Evolutionary conservation across 2,329 filamentous ascomycete species (phyloP), one percentile per base, ranked within the genome.

Genomic region (Didymellaceae sp.): DNA sequence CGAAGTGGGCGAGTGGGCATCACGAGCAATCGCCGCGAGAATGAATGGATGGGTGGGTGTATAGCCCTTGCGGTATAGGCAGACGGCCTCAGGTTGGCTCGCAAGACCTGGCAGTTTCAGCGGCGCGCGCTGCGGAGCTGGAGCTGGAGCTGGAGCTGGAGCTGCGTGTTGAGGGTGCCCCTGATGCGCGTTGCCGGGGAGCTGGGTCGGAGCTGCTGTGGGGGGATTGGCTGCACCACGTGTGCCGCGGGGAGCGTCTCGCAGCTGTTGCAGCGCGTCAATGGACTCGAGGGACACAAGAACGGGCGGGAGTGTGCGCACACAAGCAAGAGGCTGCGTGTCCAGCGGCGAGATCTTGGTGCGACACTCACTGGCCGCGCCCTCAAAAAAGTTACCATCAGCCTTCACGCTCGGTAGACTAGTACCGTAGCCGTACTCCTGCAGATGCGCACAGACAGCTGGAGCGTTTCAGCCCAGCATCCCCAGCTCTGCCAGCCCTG

Each of bases 1-100:
- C 35, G 40, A 40, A 48, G 58, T 56, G 51, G 66, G 63, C 56
- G 63, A 44, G 57, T 47, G 58, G 52, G 65, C 68, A 72, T 72
- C 63, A 72, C 69, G 68, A 55, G 57, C 37, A 46, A 46, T 32
- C 22, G 48, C 31, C 40, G 45, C 32, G 32, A 25, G 32, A 6
- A 21, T 13, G 25, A 24, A 18, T 21, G 17, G n/a, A n/a, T n/a
- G n/a, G n/a, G n/a, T n/a, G n/a, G n/a, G n/a, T n/a, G n/a, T n/a
- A n/a, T n/a, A n/a, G n/a, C n/a, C n/a, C n/a, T n/a, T n/a, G n/a
- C n/a, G n/a, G n/a, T n/a, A n/a, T n/a, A n/a, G n/a, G 11, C n/a
- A 8, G 4, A 10, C 18, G 22, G 16, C 10, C 20, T 18, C 18
- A 20, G 34, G 11, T 11, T 11, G 11, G 40, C 45, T 43, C 39